Evolutionary conservation across 352 stramenopile genomes (phyloP), one percentile per base, ranked within the genome.

Genomic region (Halophytophthora batemanensis): DNA sequence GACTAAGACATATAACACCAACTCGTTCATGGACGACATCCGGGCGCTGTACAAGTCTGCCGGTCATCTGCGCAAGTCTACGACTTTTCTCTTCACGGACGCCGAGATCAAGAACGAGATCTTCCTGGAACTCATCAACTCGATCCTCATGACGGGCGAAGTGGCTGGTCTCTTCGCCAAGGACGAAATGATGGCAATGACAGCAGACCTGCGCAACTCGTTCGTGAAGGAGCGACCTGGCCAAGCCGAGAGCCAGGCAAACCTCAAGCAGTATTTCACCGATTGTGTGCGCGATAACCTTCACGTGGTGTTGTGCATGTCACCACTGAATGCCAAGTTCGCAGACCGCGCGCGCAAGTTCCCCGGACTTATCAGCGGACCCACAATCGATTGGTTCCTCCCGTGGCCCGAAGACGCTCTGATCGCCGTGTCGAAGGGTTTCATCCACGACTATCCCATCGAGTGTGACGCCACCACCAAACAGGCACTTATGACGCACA

Each of bases 351-450:
- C 96, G 4, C 82, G 96, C 2, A 98, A 99, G 58, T 99, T 99
- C 67, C 97, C 97, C 7, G 93, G 96, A 5, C 74, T 99, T 22
- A 98, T 99, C 49, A 98, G 82, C 41, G 93, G 90, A 3, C 95
- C 95, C n/a, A 99, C 97, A 3, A 99, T 99, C 59, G 97, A 99
- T 52, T 99, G 96, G 96, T 99, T 99, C 75, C 71, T 99, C 37
- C 84, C 93, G n/a, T 99, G 97, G 97, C 97, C 97, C 5, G 94
- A 99, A 77, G 96, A 99, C 58, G 97, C 97, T 5, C 74, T 99
- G 6, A 97, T 98, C 13, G 93, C 90, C 25, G 96, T 99, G 34
- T 98, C 93, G 11, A 93, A 97, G 57, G 95, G 96, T 0, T 98
- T 98, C 47, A 98, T 99, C 56, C 82, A 95, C 15, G 91, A 99